Evolutionary conservation across 2,329 filamentous ascomycete genomes (phyloP).

Genomic region (Fusarium sp.): DNA sequence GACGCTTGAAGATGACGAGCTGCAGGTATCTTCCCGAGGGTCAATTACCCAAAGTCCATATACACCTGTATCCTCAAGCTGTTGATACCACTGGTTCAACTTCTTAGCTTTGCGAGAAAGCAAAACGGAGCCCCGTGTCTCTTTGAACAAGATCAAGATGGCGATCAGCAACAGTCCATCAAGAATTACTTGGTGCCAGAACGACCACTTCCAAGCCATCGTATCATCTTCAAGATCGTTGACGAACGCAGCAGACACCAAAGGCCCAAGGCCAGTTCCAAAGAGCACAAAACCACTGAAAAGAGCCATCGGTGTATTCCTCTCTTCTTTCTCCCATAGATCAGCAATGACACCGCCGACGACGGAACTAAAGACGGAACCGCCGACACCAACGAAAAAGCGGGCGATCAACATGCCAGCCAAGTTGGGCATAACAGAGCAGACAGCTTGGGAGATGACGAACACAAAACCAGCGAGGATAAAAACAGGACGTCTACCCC

Average conservation of each 20-base stretch:
- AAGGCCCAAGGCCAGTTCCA: slow-evolving; percentile 81
- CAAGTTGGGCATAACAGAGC: slow-evolving; percentile 74
- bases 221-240: slow-evolving; percentile 60
- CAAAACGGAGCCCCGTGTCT: slow-evolving; percentile 84
- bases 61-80: slow-evolving; percentile 72
- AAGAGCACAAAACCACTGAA: slow-evolving; percentile 83
- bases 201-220: slow-evolving; percentile 83
- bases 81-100: slow-evolving; percentile 82
- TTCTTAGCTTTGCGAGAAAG: slow-evolving; percentile 77
- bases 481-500: slow-evolving; percentile 86
- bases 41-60: slow-evolving; percentile 56
- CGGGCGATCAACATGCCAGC: slow-evolving; percentile 79
- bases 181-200: slow-evolving; percentile 83
- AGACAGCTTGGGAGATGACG: slow-evolving; percentile 75
- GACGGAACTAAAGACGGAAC: slow-evolving; percentile 84
- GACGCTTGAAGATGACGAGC: slow-evolving; percentile 37
- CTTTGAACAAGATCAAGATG: slow-evolving; percentile 77
- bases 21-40: slow-evolving; percentile 3
- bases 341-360: slow-evolving; percentile 93
- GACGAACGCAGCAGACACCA: slow-evolving; percentile 76
- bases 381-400: slow-evolving; percentile 80
- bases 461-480: slow-evolving; percentile 77
- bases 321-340: slow-evolving; percentile 78
- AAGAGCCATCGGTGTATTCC: slow-evolving; percentile 90
- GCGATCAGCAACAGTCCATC: slow-evolving; percentile 67